Base-by-base conservation (phyloP, 768 basidiomycete genomes). In the Suillus subaureus region DNA sequence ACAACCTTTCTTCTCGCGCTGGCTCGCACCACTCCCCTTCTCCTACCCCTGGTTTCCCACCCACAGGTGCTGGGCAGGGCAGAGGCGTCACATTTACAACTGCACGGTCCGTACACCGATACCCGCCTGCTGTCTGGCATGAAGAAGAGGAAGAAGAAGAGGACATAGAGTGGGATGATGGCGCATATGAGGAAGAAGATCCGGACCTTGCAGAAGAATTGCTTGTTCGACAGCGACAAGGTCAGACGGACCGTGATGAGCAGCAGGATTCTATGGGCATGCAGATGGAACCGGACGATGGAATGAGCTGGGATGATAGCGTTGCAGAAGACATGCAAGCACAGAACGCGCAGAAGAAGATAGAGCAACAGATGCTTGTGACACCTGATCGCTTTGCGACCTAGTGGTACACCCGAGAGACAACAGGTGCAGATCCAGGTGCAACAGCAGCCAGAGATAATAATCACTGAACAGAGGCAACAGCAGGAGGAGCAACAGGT, bases 281-380 rank as follows among this genome's bases (percentile, higher is more conserved):
- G 62, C 73, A 73, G 5, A 86, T 89, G 82, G 90, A 91, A 61
- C 86, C 85, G 0, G 93, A 94, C 66, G 94, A 96, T 71, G 91
- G 89, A 3, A 92, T 96, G 87, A 84, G 85, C 66, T 96, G 96
- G 95, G 94, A 95, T 57, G 92, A 94, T 62, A 77, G 81, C 43
- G 84, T 82, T 13, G 88, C 85, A 2, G 86, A 85, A 62, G 81
- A 83, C 52, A 82, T 83, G 68, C 84, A 82, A 62, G 75, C 73
- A 16, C 76, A 70, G 15, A 76, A 71, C 56, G 71, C 67, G 26
- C 72, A 76, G 67, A 70, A 62, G 64, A 73, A 66, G 67, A 72
- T 67, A 52, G 70, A 76, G 15, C 69, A 51, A 43, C 72, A 66
- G 64, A 69, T 43, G 37, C 47, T 63, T 52, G 62, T 61, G 62